phyloP scores from a whole-genome alignment of 352 stramenopile species.

The Thalassiosira oceanica region DNA sequence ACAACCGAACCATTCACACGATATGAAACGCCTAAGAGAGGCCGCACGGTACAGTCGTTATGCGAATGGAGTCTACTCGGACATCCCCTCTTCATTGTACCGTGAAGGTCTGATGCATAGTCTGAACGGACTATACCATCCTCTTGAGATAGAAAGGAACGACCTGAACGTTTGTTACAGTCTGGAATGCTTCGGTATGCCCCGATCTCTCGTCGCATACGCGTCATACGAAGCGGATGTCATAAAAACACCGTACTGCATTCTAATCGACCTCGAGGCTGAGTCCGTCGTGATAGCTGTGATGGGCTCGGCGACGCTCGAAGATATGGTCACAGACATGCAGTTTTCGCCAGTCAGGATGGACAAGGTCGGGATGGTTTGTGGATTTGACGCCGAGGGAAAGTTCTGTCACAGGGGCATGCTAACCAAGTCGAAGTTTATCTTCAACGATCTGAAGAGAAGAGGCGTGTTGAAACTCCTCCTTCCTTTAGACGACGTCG shows the following conservation, averaged over 20 bases:
- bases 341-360: constrained; percentile 14
- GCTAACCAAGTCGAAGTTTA: constrained; percentile 32
- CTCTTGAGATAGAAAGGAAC: too few relatives aligned
- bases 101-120: too few relatives aligned
- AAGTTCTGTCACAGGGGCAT: constrained; percentile 22
- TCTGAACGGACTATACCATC: too few relatives aligned
- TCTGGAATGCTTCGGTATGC: too few relatives aligned
- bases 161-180: too few relatives aligned
- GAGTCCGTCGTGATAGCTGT: constrained; percentile 18
- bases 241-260: constrained; percentile 21
- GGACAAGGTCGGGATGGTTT: constrained; percentile 15
- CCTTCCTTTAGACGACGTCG: not conserved
- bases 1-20: too few relatives aligned
- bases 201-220: constrained; percentile 20
- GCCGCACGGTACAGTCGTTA: too few relatives aligned
- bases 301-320: constrained; percentile 15
- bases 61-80: too few relatives aligned
- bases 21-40: too few relatives aligned
- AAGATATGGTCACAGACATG: constrained; percentile 32
- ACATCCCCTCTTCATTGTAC: too few relatives aligned
- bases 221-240: constrained; percentile 21
- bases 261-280: constrained; percentile 28
- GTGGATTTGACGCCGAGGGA: constrained; percentile 18
- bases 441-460: constrained; percentile 34
- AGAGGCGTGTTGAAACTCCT: constrained; percentile 7